Evolutionary conservation across 2,329 filamentous ascomycete genomes (phyloP).

Genomic region (Meredithiella fracta): DNA sequence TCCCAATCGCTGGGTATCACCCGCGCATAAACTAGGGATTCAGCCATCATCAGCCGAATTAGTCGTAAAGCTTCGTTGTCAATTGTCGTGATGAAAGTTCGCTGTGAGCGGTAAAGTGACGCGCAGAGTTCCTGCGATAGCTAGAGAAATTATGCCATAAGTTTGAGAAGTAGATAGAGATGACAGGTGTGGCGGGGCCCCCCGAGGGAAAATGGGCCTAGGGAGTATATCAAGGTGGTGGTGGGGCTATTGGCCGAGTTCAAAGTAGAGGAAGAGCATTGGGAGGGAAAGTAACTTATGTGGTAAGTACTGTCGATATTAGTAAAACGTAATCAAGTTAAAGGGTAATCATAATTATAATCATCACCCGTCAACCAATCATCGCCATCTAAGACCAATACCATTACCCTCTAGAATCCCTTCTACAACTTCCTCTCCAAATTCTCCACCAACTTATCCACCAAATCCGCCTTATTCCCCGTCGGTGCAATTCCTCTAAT

Average conservation of each 20-base stretch:
- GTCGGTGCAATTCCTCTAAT: conserved; percentile 31
- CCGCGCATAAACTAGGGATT: too few relatives aligned
- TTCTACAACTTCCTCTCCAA: conserved; percentile 30
- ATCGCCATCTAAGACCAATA: neutral
- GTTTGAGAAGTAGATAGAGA: neutral
- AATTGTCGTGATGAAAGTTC: neutral
- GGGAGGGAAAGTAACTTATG: too few relatives aligned
- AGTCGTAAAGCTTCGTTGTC: too few relatives aligned
- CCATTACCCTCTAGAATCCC: neutral
- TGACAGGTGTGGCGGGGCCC: too few relatives aligned
- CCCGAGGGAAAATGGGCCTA: too few relatives aligned
- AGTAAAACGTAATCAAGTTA: too few relatives aligned
- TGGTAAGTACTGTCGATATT: too few relatives aligned
- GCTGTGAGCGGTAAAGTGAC: neutral
- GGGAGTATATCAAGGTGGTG: neutral
- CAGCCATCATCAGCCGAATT: too few relatives aligned
- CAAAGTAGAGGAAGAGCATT: conserved; percentile 6
- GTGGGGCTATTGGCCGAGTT: neutral
- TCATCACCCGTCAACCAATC: too few relatives aligned
- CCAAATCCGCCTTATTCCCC: conserved; percentile 37
- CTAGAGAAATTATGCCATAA: neutral
- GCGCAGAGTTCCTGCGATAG: neutral
- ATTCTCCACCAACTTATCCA: conserved; percentile 42
- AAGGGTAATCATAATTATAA: too few relatives aligned
- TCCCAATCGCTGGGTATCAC: too few relatives aligned